phyloP scores from a whole-genome alignment of 1,139 yeast genomes.

The Suhomyces anneliseae region DNA sequence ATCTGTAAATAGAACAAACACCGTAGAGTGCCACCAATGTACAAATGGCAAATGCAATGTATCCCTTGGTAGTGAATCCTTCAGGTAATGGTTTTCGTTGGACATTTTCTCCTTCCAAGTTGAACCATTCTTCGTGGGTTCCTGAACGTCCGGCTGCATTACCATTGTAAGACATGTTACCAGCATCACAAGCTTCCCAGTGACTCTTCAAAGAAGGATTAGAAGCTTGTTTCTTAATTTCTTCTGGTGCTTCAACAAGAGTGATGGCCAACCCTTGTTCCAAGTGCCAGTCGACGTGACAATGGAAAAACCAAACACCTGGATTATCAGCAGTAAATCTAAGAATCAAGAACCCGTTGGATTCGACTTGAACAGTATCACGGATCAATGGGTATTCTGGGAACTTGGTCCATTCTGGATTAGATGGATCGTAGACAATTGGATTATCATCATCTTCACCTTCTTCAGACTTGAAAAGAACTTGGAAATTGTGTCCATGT shows the following conservation, averaged over 20 bases:
- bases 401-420: slow-evolving; percentile 49
- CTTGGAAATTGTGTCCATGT: slow-evolving; percentile 84
- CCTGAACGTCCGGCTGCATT: slow-evolving; percentile 67
- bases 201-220: slow-evolving; percentile 46
- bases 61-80: slow-evolving; percentile 71
- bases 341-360: slow-evolving; percentile 64
- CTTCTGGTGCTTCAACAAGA: slow-evolving; percentile 71
- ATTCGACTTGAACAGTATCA: slow-evolving; percentile 64
- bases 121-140: slow-evolving; percentile 42
- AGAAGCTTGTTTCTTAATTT: slow-evolving; percentile 40
- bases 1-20: slow-evolving; percentile 51
- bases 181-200: slow-evolving; percentile 55
- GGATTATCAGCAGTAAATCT: slow-evolving; percentile 80
- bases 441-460: slow-evolving; percentile 54
- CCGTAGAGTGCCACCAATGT: slow-evolving; percentile 61
- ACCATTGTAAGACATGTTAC: slow-evolving; percentile 51
- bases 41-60: slow-evolving; percentile 59
- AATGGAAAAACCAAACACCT: slow-evolving; percentile 92
- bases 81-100: slow-evolving; percentile 60
- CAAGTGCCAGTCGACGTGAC: slow-evolving; percentile 94
- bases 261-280: slow-evolving; percentile 79
- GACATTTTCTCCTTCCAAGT: slow-evolving; percentile 55
- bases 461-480: slow-evolving; percentile 58
- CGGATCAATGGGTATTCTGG: slow-evolving; percentile 65
- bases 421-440: slow-evolving; percentile 49